Conservation (phyloP, 371 early-diverging fungal species). For the Mortierella sp. region DNA sequence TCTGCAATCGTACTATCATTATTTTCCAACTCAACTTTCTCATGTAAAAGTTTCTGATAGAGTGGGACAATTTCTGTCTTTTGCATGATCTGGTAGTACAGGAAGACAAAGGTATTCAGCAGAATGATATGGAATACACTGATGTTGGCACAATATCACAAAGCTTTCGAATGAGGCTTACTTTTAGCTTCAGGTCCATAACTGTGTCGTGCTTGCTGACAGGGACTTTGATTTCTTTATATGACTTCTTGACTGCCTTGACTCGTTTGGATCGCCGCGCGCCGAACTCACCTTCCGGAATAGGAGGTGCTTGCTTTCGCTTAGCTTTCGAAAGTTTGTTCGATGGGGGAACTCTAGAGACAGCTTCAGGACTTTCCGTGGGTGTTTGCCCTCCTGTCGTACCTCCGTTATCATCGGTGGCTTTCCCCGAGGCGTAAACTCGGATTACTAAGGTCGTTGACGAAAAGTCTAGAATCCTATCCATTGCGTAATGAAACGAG, state of each 20-base stretch:
- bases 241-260: constrained; percentile 16
- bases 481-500: background rate
- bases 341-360: background rate
- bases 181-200: constrained; percentile 51
- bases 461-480: constrained; percentile 37
- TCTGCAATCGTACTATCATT: constrained; percentile 39
- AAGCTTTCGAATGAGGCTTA: background rate
- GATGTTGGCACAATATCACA: background rate
- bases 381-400: background rate
- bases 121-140: background rate
- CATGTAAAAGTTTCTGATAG: constrained; percentile 37
- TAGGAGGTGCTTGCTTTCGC: constrained; percentile 9
- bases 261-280: constrained; percentile 39
- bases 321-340: constrained; percentile 1
- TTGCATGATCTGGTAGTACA: constrained; percentile 39
- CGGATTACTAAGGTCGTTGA: constrained; percentile 26
- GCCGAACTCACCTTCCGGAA: background rate
- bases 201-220: constrained; percentile 39
- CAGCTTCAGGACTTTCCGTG: background rate
- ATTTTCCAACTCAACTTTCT: constrained; percentile 30
- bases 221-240: constrained; percentile 20
- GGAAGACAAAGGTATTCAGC: background rate
- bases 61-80: constrained; percentile 45
- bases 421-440: constrained; percentile 17
- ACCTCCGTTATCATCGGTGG: background rate